Percentiles rank a stretch among this genome's conserved stretches.
These are phyloP conservation scores for Mycena filopes DNA, from an alignment of 768 basidiomycete species.

Conservation along the genomic window DNA sequence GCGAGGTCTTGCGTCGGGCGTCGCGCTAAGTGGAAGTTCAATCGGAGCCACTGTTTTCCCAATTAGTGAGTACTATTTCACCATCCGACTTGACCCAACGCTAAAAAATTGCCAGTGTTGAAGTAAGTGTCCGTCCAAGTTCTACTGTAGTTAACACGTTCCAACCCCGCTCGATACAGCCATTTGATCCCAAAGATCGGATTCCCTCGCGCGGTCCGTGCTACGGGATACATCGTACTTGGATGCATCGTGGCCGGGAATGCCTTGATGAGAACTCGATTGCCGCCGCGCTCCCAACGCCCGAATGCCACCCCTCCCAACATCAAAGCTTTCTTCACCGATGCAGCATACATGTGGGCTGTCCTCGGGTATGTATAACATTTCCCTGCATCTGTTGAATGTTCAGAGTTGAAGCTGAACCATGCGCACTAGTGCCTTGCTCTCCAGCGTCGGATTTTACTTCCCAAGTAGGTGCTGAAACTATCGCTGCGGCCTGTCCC, in stretches of 20 bases:
- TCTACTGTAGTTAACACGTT: not conserved
- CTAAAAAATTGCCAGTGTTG: not conserved
- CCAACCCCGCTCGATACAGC: not conserved
- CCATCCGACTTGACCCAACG: too few relatives aligned
- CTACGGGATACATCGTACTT: not conserved
- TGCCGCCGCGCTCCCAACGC: not conserved
- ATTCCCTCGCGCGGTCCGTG: not conserved
- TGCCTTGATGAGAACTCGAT: not conserved
- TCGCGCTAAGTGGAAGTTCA: conserved; percentile 2
- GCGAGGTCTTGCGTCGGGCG: not conserved
- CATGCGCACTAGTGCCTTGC: too few relatives aligned
- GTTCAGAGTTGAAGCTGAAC: too few relatives aligned
- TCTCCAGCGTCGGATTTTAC: not conserved
- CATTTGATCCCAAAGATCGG: conserved; percentile 9
- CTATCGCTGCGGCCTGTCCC: too few relatives aligned
- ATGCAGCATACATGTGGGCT: conserved; percentile 4
- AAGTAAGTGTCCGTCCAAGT: not conserved
- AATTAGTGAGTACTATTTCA: not conserved
- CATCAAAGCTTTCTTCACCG: conserved; percentile 3
- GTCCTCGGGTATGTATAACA: conserved; percentile 1
- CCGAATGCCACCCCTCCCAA: not conserved
- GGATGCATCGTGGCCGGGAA: not conserved
- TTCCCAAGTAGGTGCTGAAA: not conserved
- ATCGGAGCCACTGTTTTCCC: conserved; percentile 2
- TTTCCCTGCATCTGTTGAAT: not conserved